Base-by-base conservation (phyloP, 345 rosid genomes). In the Salix dunnii region DNA sequence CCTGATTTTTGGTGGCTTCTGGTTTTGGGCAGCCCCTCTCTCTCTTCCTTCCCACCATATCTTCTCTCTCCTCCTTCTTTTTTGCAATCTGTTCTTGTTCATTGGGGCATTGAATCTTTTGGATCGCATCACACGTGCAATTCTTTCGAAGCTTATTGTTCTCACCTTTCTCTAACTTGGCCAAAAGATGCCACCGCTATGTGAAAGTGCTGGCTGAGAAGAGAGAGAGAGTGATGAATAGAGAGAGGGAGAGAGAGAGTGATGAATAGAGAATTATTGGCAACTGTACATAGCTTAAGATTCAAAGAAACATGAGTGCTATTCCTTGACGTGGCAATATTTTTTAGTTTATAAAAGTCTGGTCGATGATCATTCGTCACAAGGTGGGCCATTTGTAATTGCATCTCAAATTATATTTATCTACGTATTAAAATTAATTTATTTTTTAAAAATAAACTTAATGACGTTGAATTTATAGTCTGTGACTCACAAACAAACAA, bases 101-200 rank as follows among this genome's bases (percentile, higher is more conserved):
- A 14, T 35, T 42, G 72, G 58, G 49, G 43, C 58, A 43, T 27
- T 43, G n/a, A 43, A 20, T 11, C 72, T 43, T 10, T 18, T 70
- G 8, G 7, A 48, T 25, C 38, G 42, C 75, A 72, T 72, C 53
- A 60, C 75, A 72, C 67, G 75, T 60, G 75, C 66, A 72, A 10
- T 31, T 17, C 28, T n/a, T 67, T 30, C 4, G 7, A 21, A 8
- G 42, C 12, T 38, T 67, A 17, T 6, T 4, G 23, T 16, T 31
- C 35, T 16, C 2, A 14, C n/a, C 38, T 58, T 58, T 0, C 63
- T 11, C 23, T 58, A 8, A n/a, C 13, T 58, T 2, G 58, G 10
- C 58, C 58, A 51, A 20, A 20, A 51, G 58, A 51, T 51, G 58
- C n/a, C 58, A 2, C 58, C 58, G 20, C 58, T 17, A 7, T 3